These are phyloP conservation scores for Andrographis paniculata DNA, from an alignment of 305 asterid species.

Conservation along the genomic window DNA sequence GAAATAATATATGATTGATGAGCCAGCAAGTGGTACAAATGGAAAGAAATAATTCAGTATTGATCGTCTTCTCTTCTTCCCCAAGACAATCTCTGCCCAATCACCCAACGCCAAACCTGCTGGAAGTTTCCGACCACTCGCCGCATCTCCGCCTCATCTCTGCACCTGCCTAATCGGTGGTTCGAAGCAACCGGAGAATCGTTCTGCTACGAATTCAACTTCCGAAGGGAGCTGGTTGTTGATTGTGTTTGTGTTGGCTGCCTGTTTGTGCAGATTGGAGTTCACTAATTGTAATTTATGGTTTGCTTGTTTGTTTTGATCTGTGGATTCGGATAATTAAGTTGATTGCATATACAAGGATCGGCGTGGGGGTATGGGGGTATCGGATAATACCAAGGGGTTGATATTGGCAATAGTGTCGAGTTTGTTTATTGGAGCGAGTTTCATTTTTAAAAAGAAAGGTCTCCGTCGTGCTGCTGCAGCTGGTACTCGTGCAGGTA, in stretches of 20 bases:
- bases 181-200: no score
- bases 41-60: no score
- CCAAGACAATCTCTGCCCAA: neutral
- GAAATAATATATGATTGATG: no score
- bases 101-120: neutral
- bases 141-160: neutral
- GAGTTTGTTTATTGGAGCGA: conserved; percentile 75
- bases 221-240: no score
- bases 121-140: neutral
- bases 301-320: neutral
- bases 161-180: neutral
- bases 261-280: neutral
- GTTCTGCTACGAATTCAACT: no score
- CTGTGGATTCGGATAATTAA: neutral
- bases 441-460: conserved; percentile 84
- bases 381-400: conserved; percentile 66
- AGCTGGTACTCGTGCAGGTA: conserved; percentile 74
- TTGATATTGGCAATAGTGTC: conserved; percentile 67
- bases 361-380: conserved; percentile 28
- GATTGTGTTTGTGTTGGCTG: no score
- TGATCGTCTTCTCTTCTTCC: neutral
- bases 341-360: neutral
- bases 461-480: conserved; percentile 82
- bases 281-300: neutral
- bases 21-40: no score